A percentile compares a stretch with the other conserved stretches of the same genome.
Conservation (phyloP, 2,329 filamentous ascomycete genomes). For the Huntiella bhutanensis region DNA sequence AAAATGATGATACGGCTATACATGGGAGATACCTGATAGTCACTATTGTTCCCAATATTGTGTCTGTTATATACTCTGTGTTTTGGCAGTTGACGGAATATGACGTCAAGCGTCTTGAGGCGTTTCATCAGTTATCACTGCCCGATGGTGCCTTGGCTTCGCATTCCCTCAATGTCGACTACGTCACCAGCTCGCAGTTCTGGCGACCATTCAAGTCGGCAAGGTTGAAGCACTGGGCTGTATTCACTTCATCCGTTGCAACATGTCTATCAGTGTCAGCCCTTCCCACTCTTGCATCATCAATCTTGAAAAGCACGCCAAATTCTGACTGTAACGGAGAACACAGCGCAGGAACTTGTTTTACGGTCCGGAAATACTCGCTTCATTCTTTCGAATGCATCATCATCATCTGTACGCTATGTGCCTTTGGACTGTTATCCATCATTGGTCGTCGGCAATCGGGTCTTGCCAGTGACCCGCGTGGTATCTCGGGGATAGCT, state of each 20-base stretch:
- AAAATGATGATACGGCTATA: conserved; percentile 29
- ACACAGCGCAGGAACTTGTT: conserved; percentile 28
- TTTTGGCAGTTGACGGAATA: conserved; percentile 49
- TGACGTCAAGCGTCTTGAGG: conserved; percentile 46
- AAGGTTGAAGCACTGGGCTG: conserved; percentile 45
- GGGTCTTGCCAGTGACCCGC: conserved; percentile 48
- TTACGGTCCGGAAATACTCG: conserved; percentile 37
- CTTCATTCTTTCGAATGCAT: conserved; percentile 41
- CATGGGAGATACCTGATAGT: conserved; percentile 37
- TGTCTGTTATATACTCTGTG: conserved; percentile 42
- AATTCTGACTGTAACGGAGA: conserved; percentile 18
- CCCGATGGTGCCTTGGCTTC: conserved; percentile 40
- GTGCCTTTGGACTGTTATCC: conserved; percentile 38
- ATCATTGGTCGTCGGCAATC: conserved; percentile 43
- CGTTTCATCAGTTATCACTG: conserved; percentile 46
- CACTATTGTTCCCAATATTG: conserved; percentile 43
- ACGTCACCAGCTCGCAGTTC: conserved; percentile 49
- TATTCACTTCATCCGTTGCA: conserved; percentile 45
- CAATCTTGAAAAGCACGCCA: conserved; percentile 15
- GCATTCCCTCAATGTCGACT: conserved; percentile 55
- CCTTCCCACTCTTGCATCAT: conserved; percentile 49
- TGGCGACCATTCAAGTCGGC: conserved; percentile 45
- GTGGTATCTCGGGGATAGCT: conserved; percentile 54
- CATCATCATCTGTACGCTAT: conserved; percentile 36
- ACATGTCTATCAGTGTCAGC: conserved; percentile 47